phyloP scores from a whole-genome alignment of 257 asterid species.

The Petunia axillaris region DNA sequence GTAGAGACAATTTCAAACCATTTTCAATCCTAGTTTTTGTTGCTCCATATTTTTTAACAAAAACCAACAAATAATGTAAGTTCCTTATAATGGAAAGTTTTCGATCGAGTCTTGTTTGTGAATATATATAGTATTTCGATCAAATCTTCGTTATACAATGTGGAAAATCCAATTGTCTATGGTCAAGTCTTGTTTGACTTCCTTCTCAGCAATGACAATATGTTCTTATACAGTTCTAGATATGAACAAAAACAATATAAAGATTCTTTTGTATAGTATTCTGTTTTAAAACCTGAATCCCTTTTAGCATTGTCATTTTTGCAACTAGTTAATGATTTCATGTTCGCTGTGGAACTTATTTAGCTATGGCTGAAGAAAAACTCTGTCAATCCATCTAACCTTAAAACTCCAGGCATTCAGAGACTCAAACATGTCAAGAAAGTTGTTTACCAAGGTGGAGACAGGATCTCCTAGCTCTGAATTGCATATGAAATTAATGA shows the following conservation, averaged over 20 bases:
- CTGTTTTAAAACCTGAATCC: conserved; percentile 15
- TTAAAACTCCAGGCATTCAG: no score
- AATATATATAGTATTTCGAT: neutral
- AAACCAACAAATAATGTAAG: neutral
- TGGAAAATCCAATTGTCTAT: neutral
- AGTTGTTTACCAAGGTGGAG: no score
- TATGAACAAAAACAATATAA: neutral
- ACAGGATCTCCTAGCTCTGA: neutral
- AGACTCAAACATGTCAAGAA: no score
- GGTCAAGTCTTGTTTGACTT: neutral
- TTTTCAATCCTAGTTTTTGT: no score
- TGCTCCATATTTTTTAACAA: no score
- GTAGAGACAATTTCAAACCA: no score
- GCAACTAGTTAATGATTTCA: neutral
- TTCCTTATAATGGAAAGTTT: neutral
- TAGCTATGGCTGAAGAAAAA: neutral
- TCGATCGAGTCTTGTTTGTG: neutral
- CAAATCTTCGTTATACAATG: neutral
- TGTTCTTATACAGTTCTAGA: neutral
- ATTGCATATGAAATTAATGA: neutral
- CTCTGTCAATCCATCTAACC: no score
- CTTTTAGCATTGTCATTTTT: conserved; percentile 4
- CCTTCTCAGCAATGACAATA: neutral
- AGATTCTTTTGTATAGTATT: neutral
- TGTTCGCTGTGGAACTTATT: neutral